phyloP scores from a whole-genome alignment of 2,329 filamentous ascomycete species.

The Cladophialophora immunda region DNA sequence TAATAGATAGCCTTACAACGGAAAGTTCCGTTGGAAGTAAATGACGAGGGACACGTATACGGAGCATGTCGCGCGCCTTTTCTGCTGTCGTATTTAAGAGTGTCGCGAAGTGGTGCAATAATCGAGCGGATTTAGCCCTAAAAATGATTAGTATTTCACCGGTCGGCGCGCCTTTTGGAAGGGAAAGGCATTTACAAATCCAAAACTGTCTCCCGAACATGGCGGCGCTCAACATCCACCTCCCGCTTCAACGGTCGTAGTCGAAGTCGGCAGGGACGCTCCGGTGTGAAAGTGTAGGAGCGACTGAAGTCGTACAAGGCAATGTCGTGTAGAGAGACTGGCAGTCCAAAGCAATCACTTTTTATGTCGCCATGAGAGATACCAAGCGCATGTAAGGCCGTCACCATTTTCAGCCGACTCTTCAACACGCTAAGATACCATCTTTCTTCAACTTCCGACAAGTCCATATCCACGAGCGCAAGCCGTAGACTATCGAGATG shows the following conservation, averaged over 20 bases:
- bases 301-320: slow-evolving; percentile 4
- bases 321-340: slow-evolving; percentile 1
- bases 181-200: not conserved
- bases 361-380: slow-evolving; percentile 7
- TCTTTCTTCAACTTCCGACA: slow-evolving; percentile 2
- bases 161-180: not conserved
- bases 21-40: not conserved
- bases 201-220: not conserved
- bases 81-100: not conserved
- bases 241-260: not conserved
- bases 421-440: slow-evolving; percentile 5
- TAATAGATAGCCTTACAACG: not conserved
- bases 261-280: not conserved
- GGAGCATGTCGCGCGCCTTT: not conserved
- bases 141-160: not conserved
- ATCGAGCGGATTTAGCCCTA: not conserved
- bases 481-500: not conserved
- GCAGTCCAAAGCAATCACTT: slow-evolving; percentile 3
- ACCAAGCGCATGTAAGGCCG: slow-evolving; percentile 4
- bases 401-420: slow-evolving; percentile 2
- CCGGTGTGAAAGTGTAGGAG: slow-evolving; percentile 4
- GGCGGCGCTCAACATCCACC: not conserved
- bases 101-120: not conserved
- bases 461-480: not conserved
- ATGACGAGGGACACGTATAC: not conserved